Base-by-base conservation (phyloP, 257 asterid genomes). In the Ilex asprella region DNA sequence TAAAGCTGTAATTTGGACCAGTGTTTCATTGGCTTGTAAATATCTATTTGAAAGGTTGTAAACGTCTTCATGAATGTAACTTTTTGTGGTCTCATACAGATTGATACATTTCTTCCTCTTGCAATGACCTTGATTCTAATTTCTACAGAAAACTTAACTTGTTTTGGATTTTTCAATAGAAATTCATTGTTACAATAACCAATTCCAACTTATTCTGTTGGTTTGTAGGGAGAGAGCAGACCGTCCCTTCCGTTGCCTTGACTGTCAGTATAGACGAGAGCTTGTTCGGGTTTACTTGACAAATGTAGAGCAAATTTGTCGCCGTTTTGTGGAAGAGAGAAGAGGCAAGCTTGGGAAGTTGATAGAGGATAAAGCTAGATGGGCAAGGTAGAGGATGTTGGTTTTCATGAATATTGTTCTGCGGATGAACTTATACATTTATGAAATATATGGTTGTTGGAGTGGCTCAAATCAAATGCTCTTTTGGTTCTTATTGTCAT, bases 191-290 rank as follows among this genome's bases (percentile, higher is more conserved):
- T 49, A 6, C 5, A 12, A 49, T 12, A 12, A 49, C 31, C 6
- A 29, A 15, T 46, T 52, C 59, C 55, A 72, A 39, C 61, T 3
- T 29, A 61, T 52, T 1, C 27, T 59, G 56, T 77, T 71, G 55
- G 30, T 78, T 67, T 67, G 64, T 76, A 92, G 99, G 87, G 99
- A 86, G 79, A 92, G 96, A 82, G 79, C 83, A 44, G 89, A 92
- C 61, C 81, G 89, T 44, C 99, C 96, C 12, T 92, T 92, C 71
- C 93, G 97, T 58, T 92, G 97, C 74, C 96, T 92, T 46, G 96
- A 85, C 67, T 75, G 86, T 72, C 86, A 77, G 70, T 92, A 92
- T 67, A 75, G 99, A 75, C 79, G 99, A 86, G 99, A 92, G 68
- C 96, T 89, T 73, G 85, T 89, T 27, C 75, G 99, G 51, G 29